These are phyloP conservation scores for Spinellus fusiger DNA, from an alignment of 192 early-diverging fungal species.

Conservation along the genomic window DNA sequence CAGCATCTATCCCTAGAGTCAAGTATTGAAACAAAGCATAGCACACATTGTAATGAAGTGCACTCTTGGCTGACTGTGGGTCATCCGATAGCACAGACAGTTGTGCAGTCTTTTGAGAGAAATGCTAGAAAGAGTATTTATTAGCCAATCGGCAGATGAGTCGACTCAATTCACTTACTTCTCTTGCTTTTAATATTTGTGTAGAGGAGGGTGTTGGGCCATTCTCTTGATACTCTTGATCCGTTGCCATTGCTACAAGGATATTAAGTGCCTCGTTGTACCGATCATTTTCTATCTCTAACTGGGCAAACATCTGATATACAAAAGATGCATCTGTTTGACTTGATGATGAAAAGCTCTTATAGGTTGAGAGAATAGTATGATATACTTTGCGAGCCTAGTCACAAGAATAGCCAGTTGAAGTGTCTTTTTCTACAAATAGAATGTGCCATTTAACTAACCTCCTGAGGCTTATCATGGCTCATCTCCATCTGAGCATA, in stretches of 20 bases:
- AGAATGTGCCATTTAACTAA: constrained; percentile 10
- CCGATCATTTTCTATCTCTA: constrained; percentile 46
- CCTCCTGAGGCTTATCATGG: constrained; percentile 38
- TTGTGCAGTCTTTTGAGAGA: constrained; percentile 36
- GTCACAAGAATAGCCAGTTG: too few species aligned
- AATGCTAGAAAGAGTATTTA: constrained; percentile 23
- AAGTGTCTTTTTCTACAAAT: too few species aligned
- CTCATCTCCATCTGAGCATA: constrained; percentile 47
- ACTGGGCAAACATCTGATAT: constrained; percentile 40
- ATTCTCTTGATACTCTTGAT: constrained; percentile 2
- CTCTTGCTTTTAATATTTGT: constrained; percentile 33
- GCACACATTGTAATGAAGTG: constrained; percentile 32
- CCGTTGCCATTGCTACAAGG: constrained; percentile 32
- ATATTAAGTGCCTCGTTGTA: constrained; percentile 39
- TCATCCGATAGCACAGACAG: constrained; percentile 21
- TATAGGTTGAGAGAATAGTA: constrained; percentile 35
- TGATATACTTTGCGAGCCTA: constrained; percentile 46
- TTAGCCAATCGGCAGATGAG: background rate
- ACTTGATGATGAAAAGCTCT: constrained; percentile 25
- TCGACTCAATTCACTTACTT: constrained; percentile 12
- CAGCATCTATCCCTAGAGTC: constrained; percentile 27
- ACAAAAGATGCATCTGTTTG: constrained; percentile 33
- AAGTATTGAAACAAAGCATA: constrained; percentile 43
- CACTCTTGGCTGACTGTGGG: constrained; percentile 23
- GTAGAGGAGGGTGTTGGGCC: constrained; percentile 12